Evolutionary conservation across 495 filamentous ascomycete species (phyloP).

Genomic region (Hypoxylon rickii): DNA sequence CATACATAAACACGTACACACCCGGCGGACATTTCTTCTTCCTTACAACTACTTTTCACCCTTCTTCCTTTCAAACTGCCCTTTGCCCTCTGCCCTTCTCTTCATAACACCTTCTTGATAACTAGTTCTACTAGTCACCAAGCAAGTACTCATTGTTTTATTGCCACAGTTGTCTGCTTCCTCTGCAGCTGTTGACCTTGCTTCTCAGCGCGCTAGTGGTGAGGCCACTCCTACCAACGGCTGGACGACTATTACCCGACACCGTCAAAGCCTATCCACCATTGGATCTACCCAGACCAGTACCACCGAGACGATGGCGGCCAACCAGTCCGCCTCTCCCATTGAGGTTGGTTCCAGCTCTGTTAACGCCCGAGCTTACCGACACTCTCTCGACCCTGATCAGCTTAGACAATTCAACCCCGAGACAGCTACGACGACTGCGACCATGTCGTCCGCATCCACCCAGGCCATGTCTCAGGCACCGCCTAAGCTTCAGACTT

Average conservation of each 20-base stretch:
- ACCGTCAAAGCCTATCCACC: conserved; percentile 79
- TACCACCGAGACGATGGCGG: conserved; percentile 31
- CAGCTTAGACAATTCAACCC: conserved; percentile 44
- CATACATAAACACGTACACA: not conserved
- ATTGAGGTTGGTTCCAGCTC: conserved; percentile 45
- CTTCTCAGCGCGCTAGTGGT: conserved; percentile 68
- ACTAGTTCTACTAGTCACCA: conserved; percentile 6
- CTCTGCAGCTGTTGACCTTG: conserved; percentile 80
- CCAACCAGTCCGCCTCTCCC: conserved; percentile 35
- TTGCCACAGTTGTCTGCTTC: conserved; percentile 70
- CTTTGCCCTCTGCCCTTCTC: not conserved
- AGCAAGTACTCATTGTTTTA: conserved; percentile 13
- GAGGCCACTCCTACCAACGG: conserved; percentile 57
- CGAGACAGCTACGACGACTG: conserved; percentile 32
- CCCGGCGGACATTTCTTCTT: not conserved
- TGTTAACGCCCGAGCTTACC: conserved; percentile 53
- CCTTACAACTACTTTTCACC: not conserved
- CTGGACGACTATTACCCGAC: conserved; percentile 71
- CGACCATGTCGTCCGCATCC: conserved; percentile 44
- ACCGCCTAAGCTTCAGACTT: conserved; percentile 77
- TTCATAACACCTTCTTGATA: conserved; percentile 22
- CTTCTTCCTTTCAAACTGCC: not conserved
- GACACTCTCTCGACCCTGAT: conserved; percentile 61
- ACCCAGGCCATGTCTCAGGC: conserved; percentile 53
- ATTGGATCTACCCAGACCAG: conserved; percentile 52